phyloP scores from a whole-genome alignment of 1,284 basidiomycete genomes.

The Trichosporon sp. region DNA sequence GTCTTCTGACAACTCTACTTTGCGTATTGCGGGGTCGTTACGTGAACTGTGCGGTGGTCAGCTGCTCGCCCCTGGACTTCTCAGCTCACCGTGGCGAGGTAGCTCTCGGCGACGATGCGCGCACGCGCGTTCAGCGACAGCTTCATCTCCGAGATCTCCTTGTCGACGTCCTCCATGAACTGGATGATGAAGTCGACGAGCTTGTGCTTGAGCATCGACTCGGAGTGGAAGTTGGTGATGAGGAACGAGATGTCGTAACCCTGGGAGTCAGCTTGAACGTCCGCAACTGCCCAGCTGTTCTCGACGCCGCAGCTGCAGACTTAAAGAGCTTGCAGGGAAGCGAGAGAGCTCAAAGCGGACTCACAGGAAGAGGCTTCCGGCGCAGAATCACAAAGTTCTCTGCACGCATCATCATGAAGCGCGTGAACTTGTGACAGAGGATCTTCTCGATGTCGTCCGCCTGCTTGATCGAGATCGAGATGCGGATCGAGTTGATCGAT shows the following conservation, averaged over 20 bases:
- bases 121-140: constrained; percentile 85
- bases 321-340: not conserved
- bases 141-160: constrained; percentile 60
- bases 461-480: constrained; percentile 98
- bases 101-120: constrained; percentile 85
- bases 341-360: constrained; percentile 31
- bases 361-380: constrained; percentile 82
- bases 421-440: constrained; percentile 96
- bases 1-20: not conserved
- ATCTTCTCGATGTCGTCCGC: constrained; percentile 98
- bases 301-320: too few species aligned
- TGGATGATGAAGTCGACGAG: constrained; percentile 99
- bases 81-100: constrained; percentile 48
- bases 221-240: constrained; percentile 93
- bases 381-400: constrained; percentile 95
- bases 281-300: not conserved
- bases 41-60: not conserved
- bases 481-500: constrained; percentile 90
- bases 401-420: constrained; percentile 98
- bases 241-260: constrained; percentile 98
- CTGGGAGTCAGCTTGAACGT: constrained; percentile 49
- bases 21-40: not conserved
- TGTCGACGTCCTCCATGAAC: constrained; percentile 95
- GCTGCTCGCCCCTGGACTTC: not conserved
- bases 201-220: constrained; percentile 98